Conservation (phyloP, 1,284 basidiomycete genomes). For the Tilletiopsis washingtonensis region DNA sequence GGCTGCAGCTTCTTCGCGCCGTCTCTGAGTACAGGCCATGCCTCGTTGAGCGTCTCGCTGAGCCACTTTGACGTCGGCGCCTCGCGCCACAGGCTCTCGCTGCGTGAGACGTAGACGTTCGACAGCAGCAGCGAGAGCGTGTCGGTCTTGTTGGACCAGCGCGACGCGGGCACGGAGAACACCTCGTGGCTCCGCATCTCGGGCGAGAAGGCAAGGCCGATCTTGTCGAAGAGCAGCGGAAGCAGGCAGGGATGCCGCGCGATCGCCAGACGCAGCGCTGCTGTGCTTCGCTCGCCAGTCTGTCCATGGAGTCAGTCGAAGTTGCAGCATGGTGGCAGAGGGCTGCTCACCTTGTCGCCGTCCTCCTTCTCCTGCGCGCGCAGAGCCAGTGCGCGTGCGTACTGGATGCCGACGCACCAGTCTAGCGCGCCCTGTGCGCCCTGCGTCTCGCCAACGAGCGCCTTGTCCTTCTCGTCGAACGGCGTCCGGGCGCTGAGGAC, state of each 20-base stretch:
- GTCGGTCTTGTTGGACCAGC: slow-evolving; percentile 3
- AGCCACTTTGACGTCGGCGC: slow-evolving; percentile 26
- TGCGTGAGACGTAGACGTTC: slow-evolving; percentile 37
- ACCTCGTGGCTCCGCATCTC: slow-evolving; percentile 11
- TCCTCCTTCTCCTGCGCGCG: slow-evolving; percentile 32
- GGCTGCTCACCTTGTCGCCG: slow-evolving; percentile 13
- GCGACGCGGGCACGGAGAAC: slow-evolving; percentile 12
- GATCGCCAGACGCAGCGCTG: slow-evolving; percentile 33
- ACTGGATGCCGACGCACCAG: slow-evolving; percentile 38
- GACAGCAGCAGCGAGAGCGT: slow-evolving; percentile 25
- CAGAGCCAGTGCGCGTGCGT: slow-evolving; percentile 31
- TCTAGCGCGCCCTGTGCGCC: slow-evolving; percentile 27
- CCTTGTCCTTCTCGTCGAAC: slow-evolving; percentile 20
- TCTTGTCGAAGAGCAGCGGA: slow-evolving; percentile 33
- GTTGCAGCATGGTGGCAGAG: background rate
- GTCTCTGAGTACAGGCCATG: slow-evolving; percentile 6
- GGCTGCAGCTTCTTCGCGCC: background rate
- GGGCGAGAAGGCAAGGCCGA: slow-evolving; percentile 18
- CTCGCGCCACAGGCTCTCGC: slow-evolving; percentile 42
- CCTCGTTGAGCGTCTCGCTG: slow-evolving; percentile 11
- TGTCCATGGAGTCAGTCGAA: background rate
- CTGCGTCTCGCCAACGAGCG: slow-evolving; percentile 13
- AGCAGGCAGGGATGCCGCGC: slow-evolving; percentile 31
- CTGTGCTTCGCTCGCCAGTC: slow-evolving; percentile 10
- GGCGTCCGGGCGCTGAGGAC: slow-evolving; percentile 19